A percentile compares a stretch with the other conserved stretches of the same genome.
phyloP scores from a whole-genome alignment of 1,284 basidiomycete genomes.

The Fomitopsis betulina region DNA sequence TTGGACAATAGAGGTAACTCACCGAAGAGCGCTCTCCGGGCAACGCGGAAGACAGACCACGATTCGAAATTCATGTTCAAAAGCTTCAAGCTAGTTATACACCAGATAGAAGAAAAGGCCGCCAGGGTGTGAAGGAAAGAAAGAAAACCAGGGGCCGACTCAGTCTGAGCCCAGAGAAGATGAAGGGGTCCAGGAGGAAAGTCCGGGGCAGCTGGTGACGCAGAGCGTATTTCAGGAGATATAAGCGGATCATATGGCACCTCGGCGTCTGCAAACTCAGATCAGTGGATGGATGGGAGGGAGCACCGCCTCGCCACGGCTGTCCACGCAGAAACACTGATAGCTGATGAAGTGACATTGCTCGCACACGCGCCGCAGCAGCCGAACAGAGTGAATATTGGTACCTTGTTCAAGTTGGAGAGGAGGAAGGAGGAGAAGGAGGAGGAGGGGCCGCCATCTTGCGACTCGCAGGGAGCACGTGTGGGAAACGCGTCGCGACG shows the following conservation, averaged over 20 bases:
- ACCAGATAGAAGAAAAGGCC: conserved; percentile 7
- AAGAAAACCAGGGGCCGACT: conserved; percentile 24
- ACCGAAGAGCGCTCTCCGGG: conserved; percentile 28
- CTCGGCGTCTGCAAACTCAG: conserved; percentile 6
- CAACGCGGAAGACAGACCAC: conserved; percentile 28
- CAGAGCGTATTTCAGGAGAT: conserved; percentile 13
- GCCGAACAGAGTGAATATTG: not conserved
- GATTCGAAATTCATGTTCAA: conserved; percentile 21
- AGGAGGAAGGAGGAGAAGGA: too few relatives aligned
- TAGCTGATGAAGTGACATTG: not conserved
- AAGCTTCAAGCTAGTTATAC: conserved; percentile 7
- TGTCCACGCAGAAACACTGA: too few relatives aligned
- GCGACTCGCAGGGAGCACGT: too few relatives aligned
- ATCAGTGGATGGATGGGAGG: conserved; percentile 17
- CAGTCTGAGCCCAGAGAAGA: conserved; percentile 26
- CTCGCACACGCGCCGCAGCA: not conserved
- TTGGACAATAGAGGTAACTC: conserved; percentile 14
- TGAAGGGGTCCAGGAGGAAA: conserved; percentile 7
- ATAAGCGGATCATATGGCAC: conserved; percentile 5
- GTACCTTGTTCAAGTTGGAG: too few relatives aligned
- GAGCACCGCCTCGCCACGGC: conserved; percentile 17
- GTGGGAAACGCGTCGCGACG: not conserved
- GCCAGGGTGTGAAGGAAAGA: conserved; percentile 14
- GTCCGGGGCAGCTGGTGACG: not conserved
- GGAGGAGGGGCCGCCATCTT: too few relatives aligned